These are phyloP conservation scores for Dactylis glomerata DNA, from an alignment of 176 grass and related monocot genomes.

Conservation along the genomic window DNA sequence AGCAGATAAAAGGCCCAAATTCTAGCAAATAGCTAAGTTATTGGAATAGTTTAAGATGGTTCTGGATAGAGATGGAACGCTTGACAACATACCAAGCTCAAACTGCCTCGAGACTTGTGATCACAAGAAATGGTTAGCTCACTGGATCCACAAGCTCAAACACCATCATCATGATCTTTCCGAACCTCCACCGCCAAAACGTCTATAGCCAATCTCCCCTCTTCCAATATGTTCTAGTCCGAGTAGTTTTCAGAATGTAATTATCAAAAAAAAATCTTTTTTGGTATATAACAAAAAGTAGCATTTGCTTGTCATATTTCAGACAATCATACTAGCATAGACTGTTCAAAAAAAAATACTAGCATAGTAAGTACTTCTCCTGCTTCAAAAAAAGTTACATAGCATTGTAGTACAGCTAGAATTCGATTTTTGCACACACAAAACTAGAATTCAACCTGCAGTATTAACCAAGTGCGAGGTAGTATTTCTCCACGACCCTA, in stretches of 20 bases:
- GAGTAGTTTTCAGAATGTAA: slow-evolving; percentile 30
- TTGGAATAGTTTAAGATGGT: slow-evolving; percentile 71
- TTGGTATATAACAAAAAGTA: slow-evolving; percentile 2
- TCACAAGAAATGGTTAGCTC: slow-evolving; percentile 70
- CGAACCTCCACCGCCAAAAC: slow-evolving; percentile 41
- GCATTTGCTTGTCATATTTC: background rate
- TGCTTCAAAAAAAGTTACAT: too few relatives aligned
- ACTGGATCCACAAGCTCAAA: slow-evolving; percentile 67
- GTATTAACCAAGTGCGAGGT: too few relatives aligned
- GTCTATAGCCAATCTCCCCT: slow-evolving; percentile 37
- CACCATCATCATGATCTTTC: slow-evolving; percentile 48
- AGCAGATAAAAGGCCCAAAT: slow-evolving; percentile 85
- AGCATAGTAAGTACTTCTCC: background rate
- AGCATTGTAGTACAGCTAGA: too few relatives aligned
- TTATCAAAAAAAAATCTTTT: background rate
- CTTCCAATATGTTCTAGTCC: slow-evolving; percentile 7
- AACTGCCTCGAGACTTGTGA: slow-evolving; percentile 47
- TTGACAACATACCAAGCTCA: slow-evolving; percentile 53
- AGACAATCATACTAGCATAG: background rate
- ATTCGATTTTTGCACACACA: too few relatives aligned
- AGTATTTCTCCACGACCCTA: too few relatives aligned
- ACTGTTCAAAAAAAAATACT: too few relatives aligned
- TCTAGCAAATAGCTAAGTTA: slow-evolving; percentile 75
- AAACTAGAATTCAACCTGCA: too few relatives aligned
- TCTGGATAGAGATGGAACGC: slow-evolving; percentile 59